phyloP scores from a whole-genome alignment of 306 rosid genomes.

The Mimosa pudica region DNA sequence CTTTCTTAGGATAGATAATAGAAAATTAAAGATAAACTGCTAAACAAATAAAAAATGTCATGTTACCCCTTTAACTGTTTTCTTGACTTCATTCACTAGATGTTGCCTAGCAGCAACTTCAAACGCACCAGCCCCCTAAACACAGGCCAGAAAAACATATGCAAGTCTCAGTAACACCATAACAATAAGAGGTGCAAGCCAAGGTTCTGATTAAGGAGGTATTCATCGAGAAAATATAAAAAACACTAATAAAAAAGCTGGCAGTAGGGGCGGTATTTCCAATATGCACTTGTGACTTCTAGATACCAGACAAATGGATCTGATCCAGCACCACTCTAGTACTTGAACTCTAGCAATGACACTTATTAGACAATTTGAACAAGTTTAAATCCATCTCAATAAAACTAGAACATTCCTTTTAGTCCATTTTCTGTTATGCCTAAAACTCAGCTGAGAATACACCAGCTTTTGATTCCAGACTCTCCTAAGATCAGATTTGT shows the following conservation, averaged over 20 bases:
- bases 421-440: neutral
- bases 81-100: constrained; percentile 82
- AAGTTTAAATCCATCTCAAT: neutral
- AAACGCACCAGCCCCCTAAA: constrained; percentile 96
- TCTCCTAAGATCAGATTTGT: neutral
- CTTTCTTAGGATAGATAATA: constrained; percentile 5
- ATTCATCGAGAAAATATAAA: constrained; percentile 17
- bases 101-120: constrained; percentile 97
- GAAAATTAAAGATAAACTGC: constrained; percentile 5
- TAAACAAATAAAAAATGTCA: constrained; percentile 11
- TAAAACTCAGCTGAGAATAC: neutral
- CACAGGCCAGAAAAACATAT: constrained; percentile 26
- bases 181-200: constrained; percentile 18
- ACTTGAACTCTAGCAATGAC: neutral
- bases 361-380: neutral
- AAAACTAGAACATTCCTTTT: constrained; percentile 8
- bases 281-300: constrained; percentile 12
- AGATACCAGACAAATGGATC: neutral
- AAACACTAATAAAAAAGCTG: neutral
- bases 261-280: neutral
- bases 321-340: neutral
- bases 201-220: constrained; percentile 3
- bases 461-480: neutral
- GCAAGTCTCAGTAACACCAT: constrained; percentile 31
- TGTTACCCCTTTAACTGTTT: constrained; percentile 93